A percentile compares a stretch with the other conserved stretches of the same genome.
Conservation (phyloP, 1,139 yeast genomes). For the Pichia sp. region DNA sequence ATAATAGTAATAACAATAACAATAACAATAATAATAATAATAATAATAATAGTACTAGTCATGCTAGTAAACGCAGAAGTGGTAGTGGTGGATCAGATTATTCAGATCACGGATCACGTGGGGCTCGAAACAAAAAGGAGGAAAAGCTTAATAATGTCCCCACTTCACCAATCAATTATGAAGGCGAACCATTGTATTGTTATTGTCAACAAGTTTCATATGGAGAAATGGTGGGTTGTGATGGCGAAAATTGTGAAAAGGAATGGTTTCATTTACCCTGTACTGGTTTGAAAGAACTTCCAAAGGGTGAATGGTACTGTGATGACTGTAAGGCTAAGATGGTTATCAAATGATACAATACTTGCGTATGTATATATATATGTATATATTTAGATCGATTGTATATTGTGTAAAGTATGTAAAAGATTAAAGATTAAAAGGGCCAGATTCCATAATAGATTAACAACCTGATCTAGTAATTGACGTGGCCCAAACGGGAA, state of each 20-base stretch:
- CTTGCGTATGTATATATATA: neutral
- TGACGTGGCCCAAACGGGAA: slow-evolving; percentile 14
- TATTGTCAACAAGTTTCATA: slow-evolving; percentile 94
- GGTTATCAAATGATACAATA: slow-evolving; percentile 3
- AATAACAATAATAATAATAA: neutral
- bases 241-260: slow-evolving; percentile 83
- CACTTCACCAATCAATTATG: slow-evolving; percentile 17
- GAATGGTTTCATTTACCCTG: slow-evolving; percentile 99
- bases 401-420: neutral
- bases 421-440: neutral
- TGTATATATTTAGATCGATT: neutral
- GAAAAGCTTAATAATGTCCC: slow-evolving; percentile 2
- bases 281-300: slow-evolving; percentile 83
- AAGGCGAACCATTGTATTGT: slow-evolving; percentile 78
- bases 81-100: slow-evolving; percentile 11
- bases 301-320: slow-evolving; percentile 96
- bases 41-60: neutral
- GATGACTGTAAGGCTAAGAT: slow-evolving; percentile 58
- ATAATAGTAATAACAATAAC: neutral
- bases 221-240: slow-evolving; percentile 99
- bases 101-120: slow-evolving; percentile 8
- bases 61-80: slow-evolving; percentile 1
- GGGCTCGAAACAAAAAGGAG: slow-evolving; percentile 5
- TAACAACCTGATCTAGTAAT: too few relatives aligned
- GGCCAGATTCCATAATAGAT: neutral